These are phyloP conservation scores for Fusarium fracticaudum DNA, from an alignment of 2,329 filamentous ascomycete species.

Conservation along the genomic window DNA sequence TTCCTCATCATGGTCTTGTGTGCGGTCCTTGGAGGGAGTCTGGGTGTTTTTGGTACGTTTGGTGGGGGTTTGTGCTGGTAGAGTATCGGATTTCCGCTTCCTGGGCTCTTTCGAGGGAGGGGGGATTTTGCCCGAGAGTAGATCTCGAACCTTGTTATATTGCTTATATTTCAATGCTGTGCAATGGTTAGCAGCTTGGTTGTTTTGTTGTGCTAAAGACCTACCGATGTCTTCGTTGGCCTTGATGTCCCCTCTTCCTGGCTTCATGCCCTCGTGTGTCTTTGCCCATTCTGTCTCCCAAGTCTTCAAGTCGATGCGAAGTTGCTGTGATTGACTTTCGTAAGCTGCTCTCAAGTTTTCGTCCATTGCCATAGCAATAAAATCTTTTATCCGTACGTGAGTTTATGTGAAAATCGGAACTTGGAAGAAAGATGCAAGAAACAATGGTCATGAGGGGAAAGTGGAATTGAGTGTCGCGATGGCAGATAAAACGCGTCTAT, in stretches of 20 bases:
- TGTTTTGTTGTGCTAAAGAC: constrained; percentile 7
- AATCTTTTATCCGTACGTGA: not conserved
- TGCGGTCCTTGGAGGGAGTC: constrained; percentile 57
- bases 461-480: constrained; percentile 30
- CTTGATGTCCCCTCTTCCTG: constrained; percentile 80
- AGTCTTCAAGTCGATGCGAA: constrained; percentile 76
- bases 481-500: constrained; percentile 27
- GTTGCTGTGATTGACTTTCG: constrained; percentile 60
- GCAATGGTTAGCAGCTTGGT: not conserved
- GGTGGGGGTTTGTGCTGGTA: constrained; percentile 56
- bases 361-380: constrained; percentile 54
- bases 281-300: constrained; percentile 78
- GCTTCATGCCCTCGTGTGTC: constrained; percentile 72
- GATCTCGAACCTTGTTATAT: constrained; percentile 73
- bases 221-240: constrained; percentile 75
- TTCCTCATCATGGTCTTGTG: constrained; percentile 50
- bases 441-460: constrained; percentile 10
- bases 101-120: constrained; percentile 51
- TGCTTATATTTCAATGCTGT: constrained; percentile 79
- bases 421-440: not conserved
- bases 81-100: constrained; percentile 55
- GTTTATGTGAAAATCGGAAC: not conserved
- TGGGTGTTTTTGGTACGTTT: constrained; percentile 60
- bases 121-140: constrained; percentile 63
- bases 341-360: constrained; percentile 54